Conservation (phyloP, 2,329 filamentous ascomycete species). For the Aspergillus cejpii region DNA sequence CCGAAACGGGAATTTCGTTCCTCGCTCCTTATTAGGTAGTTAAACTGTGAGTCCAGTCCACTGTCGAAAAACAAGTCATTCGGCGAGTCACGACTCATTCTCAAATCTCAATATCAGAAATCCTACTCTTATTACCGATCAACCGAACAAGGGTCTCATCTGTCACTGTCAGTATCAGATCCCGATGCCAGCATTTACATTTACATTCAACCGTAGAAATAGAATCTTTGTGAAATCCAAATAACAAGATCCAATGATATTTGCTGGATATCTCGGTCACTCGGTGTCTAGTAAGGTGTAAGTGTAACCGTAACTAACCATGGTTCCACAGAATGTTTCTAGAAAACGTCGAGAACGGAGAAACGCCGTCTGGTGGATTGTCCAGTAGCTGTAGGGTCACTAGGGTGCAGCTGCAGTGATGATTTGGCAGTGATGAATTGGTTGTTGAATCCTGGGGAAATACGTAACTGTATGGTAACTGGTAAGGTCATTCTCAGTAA, state of each 20-base stretch:
- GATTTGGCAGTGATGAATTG: too few species aligned
- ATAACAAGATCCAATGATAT: conserved; percentile 13
- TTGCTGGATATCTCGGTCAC: conserved; percentile 8
- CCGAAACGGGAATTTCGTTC: conserved; percentile 17
- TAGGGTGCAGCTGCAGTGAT: conserved; percentile 1
- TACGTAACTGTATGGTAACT: not conserved
- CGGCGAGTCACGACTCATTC: not conserved
- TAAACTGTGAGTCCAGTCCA: too few species aligned
- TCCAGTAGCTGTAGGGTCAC: not conserved
- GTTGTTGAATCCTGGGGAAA: too few species aligned
- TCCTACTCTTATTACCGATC: too few species aligned
- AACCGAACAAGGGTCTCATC: not conserved
- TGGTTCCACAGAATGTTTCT: conserved; percentile 23
- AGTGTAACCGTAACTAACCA: not conserved
- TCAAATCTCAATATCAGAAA: too few species aligned
- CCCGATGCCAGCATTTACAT: too few species aligned
- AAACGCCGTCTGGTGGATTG: conserved; percentile 10
- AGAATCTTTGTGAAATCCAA: too few species aligned
- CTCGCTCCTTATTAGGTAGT: conserved; percentile 3
- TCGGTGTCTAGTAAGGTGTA: too few species aligned
- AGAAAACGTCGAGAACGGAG: conserved; percentile 35
- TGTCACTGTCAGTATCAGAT: not conserved
- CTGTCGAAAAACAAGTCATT: too few species aligned
- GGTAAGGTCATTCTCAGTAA: too few species aligned
- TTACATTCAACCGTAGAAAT: too few species aligned